A percentile compares a stretch with the other conserved stretches of the same genome.
phyloP scores from a whole-genome alignment of 148 eudicot species.

The Fallopia convolvulus region DNA sequence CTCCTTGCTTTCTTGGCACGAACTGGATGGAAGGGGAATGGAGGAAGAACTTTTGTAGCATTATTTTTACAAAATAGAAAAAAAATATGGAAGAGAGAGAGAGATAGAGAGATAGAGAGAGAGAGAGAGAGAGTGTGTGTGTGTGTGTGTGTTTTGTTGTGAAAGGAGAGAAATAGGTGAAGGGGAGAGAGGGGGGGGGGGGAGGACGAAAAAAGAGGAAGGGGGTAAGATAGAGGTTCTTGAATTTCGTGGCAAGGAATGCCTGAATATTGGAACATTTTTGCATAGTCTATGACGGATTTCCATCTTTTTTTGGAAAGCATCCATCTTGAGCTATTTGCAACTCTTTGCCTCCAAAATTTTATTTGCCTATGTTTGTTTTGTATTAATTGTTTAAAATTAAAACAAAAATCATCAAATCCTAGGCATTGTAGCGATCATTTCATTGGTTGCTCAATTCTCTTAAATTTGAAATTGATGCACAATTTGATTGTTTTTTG shows the following conservation, averaged over 20 bases:
- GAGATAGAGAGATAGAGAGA: too few species aligned
- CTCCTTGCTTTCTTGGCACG: too few species aligned
- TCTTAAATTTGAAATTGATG: background rate
- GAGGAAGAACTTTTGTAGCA: too few species aligned
- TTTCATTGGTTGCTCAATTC: background rate
- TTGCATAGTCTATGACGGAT: constrained; percentile 19
- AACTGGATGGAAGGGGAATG: too few species aligned
- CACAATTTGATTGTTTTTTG: background rate
- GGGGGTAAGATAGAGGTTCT: constrained; percentile 4
- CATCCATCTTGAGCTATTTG: constrained; percentile 51
- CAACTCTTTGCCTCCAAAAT: background rate
- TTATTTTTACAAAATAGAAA: too few species aligned
- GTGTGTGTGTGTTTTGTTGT: too few species aligned
- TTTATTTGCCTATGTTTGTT: too few species aligned
- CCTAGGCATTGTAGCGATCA: background rate
- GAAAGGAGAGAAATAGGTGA: too few species aligned
- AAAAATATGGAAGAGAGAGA: too few species aligned
- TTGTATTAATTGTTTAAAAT: background rate
- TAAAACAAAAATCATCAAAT: background rate
- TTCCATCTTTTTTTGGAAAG: constrained; percentile 26
- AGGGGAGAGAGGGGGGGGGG: too few species aligned
- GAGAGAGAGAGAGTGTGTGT: too few species aligned
- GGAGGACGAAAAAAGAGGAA: too few species aligned
- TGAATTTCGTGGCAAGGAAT: constrained; percentile 24
- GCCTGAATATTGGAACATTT: constrained; percentile 24